Evolutionary conservation across 108 stramenopile species (phyloP).

Genomic region (Asterionellopsis glacialis): DNA sequence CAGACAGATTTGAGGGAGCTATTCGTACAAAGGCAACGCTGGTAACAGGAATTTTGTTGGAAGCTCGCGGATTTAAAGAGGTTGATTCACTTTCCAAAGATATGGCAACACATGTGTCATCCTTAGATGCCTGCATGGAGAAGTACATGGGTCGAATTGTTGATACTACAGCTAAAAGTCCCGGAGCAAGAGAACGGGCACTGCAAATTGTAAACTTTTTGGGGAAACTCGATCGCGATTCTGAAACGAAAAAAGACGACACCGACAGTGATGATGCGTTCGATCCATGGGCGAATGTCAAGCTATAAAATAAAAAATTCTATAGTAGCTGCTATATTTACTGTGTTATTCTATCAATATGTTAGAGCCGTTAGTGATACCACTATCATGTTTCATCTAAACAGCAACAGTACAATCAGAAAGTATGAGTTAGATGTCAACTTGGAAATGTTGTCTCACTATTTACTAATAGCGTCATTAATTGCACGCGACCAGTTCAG

Average conservation of each 20-base stretch:
- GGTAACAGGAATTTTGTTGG: slow-evolving; percentile 49
- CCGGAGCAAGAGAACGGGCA: slow-evolving; percentile 65
- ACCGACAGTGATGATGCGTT: slow-evolving; percentile 30
- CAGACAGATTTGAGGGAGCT: slow-evolving; percentile 46
- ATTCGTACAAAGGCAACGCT: slow-evolving; percentile 80
- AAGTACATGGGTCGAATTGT: slow-evolving; percentile 58
- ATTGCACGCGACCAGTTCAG: slow-evolving; percentile 3
- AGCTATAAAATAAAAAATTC: slow-evolving; percentile 5
- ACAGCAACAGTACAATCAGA: neutral
- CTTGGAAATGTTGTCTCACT: neutral
- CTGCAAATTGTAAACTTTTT: slow-evolving; percentile 65
- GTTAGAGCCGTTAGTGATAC: neutral
- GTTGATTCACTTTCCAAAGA: slow-evolving; percentile 51
- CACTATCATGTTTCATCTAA: neutral
- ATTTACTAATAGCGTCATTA: neutral
- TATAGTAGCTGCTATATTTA: no score
- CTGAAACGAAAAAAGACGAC: slow-evolving; percentile 25
- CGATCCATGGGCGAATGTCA: slow-evolving; percentile 75
- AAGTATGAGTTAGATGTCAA: neutral
- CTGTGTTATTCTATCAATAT: neutral
- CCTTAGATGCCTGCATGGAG: slow-evolving; percentile 46
- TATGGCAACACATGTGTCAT: slow-evolving; percentile 79
- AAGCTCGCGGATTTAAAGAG: slow-evolving; percentile 68
- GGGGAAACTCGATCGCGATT: slow-evolving; percentile 50
- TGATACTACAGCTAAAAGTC: slow-evolving; percentile 26